Conservation (phyloP, 2,329 filamentous ascomycete genomes). For the Aplosporella prunicola region DNA sequence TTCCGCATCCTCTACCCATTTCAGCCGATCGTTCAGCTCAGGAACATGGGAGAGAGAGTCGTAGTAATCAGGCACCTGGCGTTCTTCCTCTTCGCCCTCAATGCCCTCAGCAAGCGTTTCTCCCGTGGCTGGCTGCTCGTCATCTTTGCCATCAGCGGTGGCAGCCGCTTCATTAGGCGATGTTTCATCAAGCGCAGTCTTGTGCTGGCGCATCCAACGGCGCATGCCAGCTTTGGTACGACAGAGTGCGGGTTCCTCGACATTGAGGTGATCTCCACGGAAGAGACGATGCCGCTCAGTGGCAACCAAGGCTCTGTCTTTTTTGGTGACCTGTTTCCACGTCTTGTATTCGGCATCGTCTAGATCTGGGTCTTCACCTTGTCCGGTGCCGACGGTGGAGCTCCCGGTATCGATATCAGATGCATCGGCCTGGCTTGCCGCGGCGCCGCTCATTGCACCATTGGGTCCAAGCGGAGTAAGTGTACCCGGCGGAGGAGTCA, state of each 20-base stretch:
- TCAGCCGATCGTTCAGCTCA: slow-evolving; percentile 65
- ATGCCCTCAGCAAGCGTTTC: slow-evolving; percentile 93
- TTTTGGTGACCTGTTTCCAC: slow-evolving; percentile 99
- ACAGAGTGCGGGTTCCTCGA: slow-evolving; percentile 78
- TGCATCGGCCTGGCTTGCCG: slow-evolving; percentile 65
- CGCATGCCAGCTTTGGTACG: slow-evolving; percentile 83
- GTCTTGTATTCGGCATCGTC: slow-evolving; percentile 90
- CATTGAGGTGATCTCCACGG: slow-evolving; percentile 71
- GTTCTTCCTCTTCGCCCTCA: slow-evolving; percentile 69
- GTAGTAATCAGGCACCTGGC: slow-evolving; percentile 88
- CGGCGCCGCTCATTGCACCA: slow-evolving; percentile 50
- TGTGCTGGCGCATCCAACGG: slow-evolving; percentile 71
- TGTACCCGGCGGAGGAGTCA: slow-evolving; percentile 68
- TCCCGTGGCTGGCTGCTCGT: slow-evolving; percentile 41
- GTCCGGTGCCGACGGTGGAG: slow-evolving; percentile 56
- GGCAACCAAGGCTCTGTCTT: slow-evolving; percentile 76
- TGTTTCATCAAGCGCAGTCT: slow-evolving; percentile 45
- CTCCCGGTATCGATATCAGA: slow-evolving; percentile 67
- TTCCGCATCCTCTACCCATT: slow-evolving; percentile 84
- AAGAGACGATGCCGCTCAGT: slow-evolving; percentile 83
- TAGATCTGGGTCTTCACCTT: slow-evolving; percentile 68
- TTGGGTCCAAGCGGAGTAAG: slow-evolving; percentile 66
- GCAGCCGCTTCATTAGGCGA: slow-evolving; percentile 40
- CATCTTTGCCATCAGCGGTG: slow-evolving; percentile 37
- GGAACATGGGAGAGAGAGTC: slow-evolving; percentile 78